A percentile compares a stretch with the other conserved stretches of the same genome.
phyloP scores from a whole-genome alignment of 2,329 filamentous ascomycete genomes.

The Boeremia lycopersici region DNA sequence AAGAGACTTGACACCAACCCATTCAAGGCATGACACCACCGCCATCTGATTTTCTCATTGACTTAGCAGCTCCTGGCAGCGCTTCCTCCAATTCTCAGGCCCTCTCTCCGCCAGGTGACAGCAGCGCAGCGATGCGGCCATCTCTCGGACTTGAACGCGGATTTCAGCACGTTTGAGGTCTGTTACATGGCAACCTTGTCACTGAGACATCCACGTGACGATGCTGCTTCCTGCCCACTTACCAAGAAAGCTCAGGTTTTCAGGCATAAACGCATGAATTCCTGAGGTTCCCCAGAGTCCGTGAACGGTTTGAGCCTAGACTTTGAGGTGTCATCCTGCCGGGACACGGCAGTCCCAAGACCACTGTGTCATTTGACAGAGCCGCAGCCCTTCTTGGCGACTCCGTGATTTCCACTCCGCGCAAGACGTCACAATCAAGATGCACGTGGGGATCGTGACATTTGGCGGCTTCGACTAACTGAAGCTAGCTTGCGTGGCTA shows the following conservation, averaged over 20 bases:
- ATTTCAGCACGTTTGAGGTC: slow-evolving; percentile 44
- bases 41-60: slow-evolving; percentile 23
- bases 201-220: slow-evolving; percentile 47
- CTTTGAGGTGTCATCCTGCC: slow-evolving; percentile 30
- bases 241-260: slow-evolving; percentile 17
- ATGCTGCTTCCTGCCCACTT: slow-evolving; percentile 25
- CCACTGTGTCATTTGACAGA: slow-evolving; percentile 24
- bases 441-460: not conserved
- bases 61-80: slow-evolving; percentile 21
- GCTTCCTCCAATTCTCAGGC: slow-evolving; percentile 16
- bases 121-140: slow-evolving; percentile 18
- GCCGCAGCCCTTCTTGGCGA: slow-evolving; percentile 25
- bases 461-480: not conserved
- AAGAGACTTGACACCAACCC: slow-evolving; percentile 32
- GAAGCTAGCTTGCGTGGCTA: slow-evolving; percentile 6
- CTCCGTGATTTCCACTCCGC: slow-evolving; percentile 5
- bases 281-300: slow-evolving; percentile 32
- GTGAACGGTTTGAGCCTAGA: slow-evolving; percentile 46
- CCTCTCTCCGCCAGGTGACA: slow-evolving; percentile 16
- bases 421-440: slow-evolving; percentile 7
- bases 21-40: slow-evolving; percentile 37
- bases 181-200: slow-evolving; percentile 44
- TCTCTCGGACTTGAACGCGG: slow-evolving; percentile 17
- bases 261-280: slow-evolving; percentile 47
- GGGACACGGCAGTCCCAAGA: slow-evolving; percentile 24